phyloP scores from a whole-genome alignment of 2,329 filamentous ascomycete genomes.

The Trichoderma koningiopsis region DNA sequence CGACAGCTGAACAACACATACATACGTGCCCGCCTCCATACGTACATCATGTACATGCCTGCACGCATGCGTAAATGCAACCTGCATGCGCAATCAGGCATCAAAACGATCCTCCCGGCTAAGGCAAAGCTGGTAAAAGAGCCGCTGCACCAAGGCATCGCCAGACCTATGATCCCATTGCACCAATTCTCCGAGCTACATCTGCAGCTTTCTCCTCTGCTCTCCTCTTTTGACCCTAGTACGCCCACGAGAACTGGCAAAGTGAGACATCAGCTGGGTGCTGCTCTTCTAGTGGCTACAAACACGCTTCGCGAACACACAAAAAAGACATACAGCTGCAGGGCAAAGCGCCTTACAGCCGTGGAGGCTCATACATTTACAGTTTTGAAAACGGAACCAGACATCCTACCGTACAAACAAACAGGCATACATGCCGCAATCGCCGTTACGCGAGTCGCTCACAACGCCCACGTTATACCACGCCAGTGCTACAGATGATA shows the following conservation, averaged over 20 bases:
- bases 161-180: constrained; percentile 18
- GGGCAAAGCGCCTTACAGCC: neutral
- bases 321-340: neutral
- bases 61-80: constrained; percentile 1
- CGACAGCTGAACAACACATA: constrained; percentile 25
- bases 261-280: constrained; percentile 4
- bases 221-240: neutral
- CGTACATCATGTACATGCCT: constrained; percentile 20
- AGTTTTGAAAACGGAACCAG: neutral
- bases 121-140: constrained; percentile 24
- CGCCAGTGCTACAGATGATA: constrained; percentile 11
- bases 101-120: constrained; percentile 23
- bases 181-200: constrained; percentile 22
- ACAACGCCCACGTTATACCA: constrained; percentile 7
- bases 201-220: constrained; percentile 10
- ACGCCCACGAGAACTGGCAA: neutral
- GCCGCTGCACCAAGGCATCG: constrained; percentile 10
- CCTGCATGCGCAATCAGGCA: constrained; percentile 20
- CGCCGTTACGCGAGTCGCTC: constrained; percentile 20
- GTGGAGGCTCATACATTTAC: neutral
- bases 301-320: neutral
- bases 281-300: constrained; percentile 1
- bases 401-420: neutral
- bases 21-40: constrained; percentile 19
- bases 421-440: constrained; percentile 19